A percentile compares a stretch with the other conserved stretches of the same genome.
Conservation (phyloP, 192 early-diverging fungal genomes). For the Allomyces arbusculus region DNA sequence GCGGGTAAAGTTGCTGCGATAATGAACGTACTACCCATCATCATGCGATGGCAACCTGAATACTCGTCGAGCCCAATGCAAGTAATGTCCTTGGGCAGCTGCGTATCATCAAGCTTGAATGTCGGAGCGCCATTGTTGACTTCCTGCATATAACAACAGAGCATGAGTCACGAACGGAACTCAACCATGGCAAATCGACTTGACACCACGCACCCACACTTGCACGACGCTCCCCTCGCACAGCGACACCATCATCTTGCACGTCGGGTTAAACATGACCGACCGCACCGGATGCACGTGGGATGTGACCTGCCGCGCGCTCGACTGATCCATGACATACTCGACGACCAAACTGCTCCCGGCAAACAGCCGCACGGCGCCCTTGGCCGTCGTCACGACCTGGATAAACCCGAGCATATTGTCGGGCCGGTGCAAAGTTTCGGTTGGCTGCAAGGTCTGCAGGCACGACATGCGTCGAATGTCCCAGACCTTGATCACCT, state of each 20-base stretch:
- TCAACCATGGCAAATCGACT: too few species aligned
- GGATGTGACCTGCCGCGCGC: conserved; percentile 6
- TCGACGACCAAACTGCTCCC: conserved; percentile 8
- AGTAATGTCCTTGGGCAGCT: conserved; percentile 25
- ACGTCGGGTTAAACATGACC: conserved; percentile 21
- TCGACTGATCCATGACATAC: conserved; percentile 15
- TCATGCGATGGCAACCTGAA: conserved; percentile 12
- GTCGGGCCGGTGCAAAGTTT: conserved; percentile 12
- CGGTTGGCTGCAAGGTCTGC: conserved; percentile 16
- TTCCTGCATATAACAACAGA: conserved; percentile 5
- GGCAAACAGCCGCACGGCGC: conserved; percentile 12
- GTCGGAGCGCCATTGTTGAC: conserved; percentile 17
- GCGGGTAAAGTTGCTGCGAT: not conserved
- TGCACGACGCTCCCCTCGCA: conserved; percentile 24
- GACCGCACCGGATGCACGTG: conserved; percentile 21
- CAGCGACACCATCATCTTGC: conserved; percentile 21
- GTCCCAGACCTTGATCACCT: conserved; percentile 28
- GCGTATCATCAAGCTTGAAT: conserved; percentile 21
- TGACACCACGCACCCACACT: conserved; percentile 23
- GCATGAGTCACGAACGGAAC: too few species aligned
- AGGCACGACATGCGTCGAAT: conserved; percentile 29
- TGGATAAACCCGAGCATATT: conserved; percentile 14
- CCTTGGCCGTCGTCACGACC: conserved; percentile 10
- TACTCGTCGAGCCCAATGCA: conserved; percentile 23
- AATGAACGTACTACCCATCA: conserved; percentile 24